Percentiles rank a stretch among this genome's conserved stretches.
phyloP scores from a whole-genome alignment of 169 alveolate genomes.

The Babesia gibsoni region DNA sequence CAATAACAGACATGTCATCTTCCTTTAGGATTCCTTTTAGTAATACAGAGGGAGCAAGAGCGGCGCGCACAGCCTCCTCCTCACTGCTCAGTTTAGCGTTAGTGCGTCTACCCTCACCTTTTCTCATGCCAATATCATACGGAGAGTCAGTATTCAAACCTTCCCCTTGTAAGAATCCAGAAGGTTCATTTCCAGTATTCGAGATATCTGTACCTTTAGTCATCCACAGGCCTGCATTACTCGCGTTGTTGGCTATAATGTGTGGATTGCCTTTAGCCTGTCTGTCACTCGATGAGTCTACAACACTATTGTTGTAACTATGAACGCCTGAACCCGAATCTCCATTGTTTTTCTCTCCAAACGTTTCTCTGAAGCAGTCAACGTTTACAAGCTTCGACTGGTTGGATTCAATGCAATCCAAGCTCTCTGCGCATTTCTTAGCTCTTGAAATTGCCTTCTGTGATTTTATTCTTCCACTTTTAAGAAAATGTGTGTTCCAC shows the following conservation, averaged over 20 bases:
- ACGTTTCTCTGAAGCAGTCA: not conserved
- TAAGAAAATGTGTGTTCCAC: constrained; percentile 52
- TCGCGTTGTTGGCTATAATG: too few species aligned
- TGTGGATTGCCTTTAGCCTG: too few species aligned
- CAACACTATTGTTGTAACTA: too few species aligned
- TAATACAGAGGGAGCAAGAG: constrained; percentile 14
- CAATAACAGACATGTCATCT: not conserved
- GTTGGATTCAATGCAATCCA: constrained; percentile 42
- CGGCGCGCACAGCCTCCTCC: constrained; percentile 12
- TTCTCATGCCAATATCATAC: too few species aligned
- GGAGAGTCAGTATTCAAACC: too few species aligned
- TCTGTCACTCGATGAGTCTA: too few species aligned
- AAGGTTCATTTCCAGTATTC: too few species aligned
- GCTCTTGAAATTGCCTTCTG: constrained; percentile 59
- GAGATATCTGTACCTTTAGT: too few species aligned
- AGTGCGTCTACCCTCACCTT: too few species aligned
- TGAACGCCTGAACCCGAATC: not conserved
- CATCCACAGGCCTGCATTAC: too few species aligned
- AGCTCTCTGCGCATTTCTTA: constrained; percentile 41
- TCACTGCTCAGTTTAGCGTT: constrained; percentile 1
- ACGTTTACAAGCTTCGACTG: constrained; percentile 1
- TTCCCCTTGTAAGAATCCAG: too few species aligned
- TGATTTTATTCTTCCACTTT: constrained; percentile 36
- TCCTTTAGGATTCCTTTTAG: not conserved
- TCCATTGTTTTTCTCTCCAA: not conserved